These are phyloP conservation scores for Erysiphe neolycopersici DNA, from an alignment of 2,329 filamentous ascomycete species.

Conservation along the genomic window DNA sequence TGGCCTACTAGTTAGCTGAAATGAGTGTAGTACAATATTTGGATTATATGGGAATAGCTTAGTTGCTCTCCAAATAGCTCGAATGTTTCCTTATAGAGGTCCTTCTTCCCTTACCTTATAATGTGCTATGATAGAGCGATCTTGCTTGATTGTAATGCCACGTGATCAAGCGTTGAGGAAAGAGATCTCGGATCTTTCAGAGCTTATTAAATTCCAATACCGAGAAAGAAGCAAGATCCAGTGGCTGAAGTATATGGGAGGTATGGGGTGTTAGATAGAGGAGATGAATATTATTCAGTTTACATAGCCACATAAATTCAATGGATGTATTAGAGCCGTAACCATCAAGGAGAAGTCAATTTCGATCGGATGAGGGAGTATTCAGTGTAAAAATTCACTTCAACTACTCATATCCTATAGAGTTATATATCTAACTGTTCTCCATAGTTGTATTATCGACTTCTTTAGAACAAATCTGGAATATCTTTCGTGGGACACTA, in stretches of 20 bases:
- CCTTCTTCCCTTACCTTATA: background rate
- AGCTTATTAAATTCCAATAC: background rate
- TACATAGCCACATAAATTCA: background rate
- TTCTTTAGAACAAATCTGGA: background rate
- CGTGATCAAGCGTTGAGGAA: background rate
- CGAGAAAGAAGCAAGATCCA: background rate
- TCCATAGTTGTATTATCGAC: background rate
- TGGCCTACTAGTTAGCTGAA: background rate
- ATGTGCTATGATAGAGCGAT: background rate
- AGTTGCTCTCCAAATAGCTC: background rate
- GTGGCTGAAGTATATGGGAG: background rate
- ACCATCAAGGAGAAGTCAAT: background rate
- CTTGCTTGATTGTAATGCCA: background rate
- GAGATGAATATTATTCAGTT: background rate
- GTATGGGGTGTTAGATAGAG: background rate
- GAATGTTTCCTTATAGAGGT: background rate
- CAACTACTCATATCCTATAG: background rate
- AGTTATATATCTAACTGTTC: background rate
- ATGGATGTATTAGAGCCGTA: background rate
- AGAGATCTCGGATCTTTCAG: background rate
- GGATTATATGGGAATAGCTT: background rate
- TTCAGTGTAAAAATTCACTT: background rate
- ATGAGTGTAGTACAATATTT: background rate
- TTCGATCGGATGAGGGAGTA: background rate
- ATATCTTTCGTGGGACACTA: background rate